These are phyloP conservation scores for Paspalum notatum DNA, from an alignment of 176 grass and related monocot genomes.

Conservation along the genomic window DNA sequence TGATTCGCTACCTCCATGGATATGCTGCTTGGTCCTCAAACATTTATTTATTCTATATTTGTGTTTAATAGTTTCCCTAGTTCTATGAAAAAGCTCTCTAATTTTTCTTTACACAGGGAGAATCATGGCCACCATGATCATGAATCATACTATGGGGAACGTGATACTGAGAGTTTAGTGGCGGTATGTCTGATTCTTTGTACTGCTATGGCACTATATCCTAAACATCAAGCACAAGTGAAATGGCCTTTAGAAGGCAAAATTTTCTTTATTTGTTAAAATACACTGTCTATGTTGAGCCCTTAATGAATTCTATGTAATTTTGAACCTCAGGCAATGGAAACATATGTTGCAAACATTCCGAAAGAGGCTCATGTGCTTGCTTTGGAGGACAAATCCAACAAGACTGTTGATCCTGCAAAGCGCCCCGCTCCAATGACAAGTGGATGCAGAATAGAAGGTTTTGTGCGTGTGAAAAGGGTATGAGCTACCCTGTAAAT, in stretches of 20 bases:
- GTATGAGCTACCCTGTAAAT: slow-evolving; percentile 42
- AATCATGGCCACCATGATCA: slow-evolving; percentile 97
- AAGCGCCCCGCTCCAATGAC: slow-evolving; percentile 91
- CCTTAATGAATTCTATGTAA: slow-evolving; percentile 28
- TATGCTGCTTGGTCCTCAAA: not conserved
- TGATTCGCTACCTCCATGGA: not conserved
- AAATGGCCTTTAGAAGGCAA: slow-evolving; percentile 20
- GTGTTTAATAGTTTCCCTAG: slow-evolving; percentile 27
- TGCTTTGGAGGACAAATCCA: slow-evolving; percentile 82
- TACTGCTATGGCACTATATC: slow-evolving; percentile 6
- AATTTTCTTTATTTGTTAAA: slow-evolving; percentile 13
- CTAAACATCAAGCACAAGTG: slow-evolving; percentile 15
- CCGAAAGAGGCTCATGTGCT: slow-evolving; percentile 68
- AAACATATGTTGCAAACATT: slow-evolving; percentile 79
- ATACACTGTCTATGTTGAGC: slow-evolving; percentile 9
- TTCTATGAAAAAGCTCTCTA: slow-evolving; percentile 22
- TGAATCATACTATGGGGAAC: slow-evolving; percentile 97
- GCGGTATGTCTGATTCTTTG: slow-evolving; percentile 62
- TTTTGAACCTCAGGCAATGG: slow-evolving; percentile 87
- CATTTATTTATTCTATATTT: slow-evolving; percentile 26
- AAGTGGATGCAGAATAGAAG: slow-evolving; percentile 91
- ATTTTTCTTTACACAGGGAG: slow-evolving; percentile 60
- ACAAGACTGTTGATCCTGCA: slow-evolving; percentile 64
- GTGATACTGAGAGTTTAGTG: slow-evolving; percentile 98
- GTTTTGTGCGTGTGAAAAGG: slow-evolving; percentile 97